phyloP scores from a whole-genome alignment of 768 basidiomycete genomes.

The Tulasnella sp. region DNA sequence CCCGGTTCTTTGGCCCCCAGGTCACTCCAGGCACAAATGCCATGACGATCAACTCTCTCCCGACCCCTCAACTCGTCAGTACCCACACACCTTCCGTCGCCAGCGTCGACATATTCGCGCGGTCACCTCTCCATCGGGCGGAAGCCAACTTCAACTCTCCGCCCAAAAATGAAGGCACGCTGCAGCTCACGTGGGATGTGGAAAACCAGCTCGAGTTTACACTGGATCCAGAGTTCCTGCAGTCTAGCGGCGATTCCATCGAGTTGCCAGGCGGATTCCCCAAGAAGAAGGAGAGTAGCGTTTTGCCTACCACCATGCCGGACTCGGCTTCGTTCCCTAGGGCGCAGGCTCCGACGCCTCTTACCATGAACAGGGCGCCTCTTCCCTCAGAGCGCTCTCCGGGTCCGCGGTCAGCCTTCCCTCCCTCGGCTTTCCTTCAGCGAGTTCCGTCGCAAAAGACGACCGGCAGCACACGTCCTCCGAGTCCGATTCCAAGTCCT shows the following conservation, averaged over 20 bases:
- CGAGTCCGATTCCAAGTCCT: background rate
- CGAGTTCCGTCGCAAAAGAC: background rate
- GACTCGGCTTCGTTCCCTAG: background rate
- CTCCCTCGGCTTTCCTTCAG: background rate
- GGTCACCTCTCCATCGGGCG: background rate
- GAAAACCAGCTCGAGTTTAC: background rate
- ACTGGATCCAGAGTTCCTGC: background rate
- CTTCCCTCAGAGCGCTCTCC: background rate
- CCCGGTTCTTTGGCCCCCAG: background rate
- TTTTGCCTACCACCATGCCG: background rate
- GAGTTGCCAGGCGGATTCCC: background rate
- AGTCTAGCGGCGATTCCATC: background rate
- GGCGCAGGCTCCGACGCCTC: background rate
- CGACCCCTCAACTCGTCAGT: background rate
- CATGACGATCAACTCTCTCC: slow-evolving; percentile 1
- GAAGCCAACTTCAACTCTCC: background rate
- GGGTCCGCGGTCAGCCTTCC: background rate
- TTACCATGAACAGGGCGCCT: background rate
- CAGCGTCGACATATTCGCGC: background rate
- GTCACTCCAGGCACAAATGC: background rate
- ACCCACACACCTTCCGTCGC: background rate
- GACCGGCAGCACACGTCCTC: background rate
- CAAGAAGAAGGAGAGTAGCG: background rate
- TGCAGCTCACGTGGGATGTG: background rate
- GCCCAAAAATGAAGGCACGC: background rate